These are phyloP conservation scores for Dendrothele bispora DNA, from an alignment of 768 basidiomycete species.

Conservation along the genomic window DNA sequence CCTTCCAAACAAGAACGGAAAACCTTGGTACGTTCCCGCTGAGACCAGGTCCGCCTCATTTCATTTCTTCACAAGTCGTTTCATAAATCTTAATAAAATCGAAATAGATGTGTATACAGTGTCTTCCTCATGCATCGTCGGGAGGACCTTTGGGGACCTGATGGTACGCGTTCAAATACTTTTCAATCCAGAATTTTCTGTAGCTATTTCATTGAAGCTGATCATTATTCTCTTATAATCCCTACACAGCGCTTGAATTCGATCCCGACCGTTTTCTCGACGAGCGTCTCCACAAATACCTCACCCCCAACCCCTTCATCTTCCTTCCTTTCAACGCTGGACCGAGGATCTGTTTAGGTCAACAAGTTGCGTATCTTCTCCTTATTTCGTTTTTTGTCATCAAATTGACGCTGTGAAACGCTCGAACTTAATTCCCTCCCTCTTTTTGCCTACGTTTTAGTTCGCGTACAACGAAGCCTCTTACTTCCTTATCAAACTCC, in stretches of 20 bases:
- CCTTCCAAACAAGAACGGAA: slow-evolving; percentile 17
- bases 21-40: slow-evolving; percentile 27
- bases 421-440: no score
- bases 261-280: slow-evolving; percentile 73
- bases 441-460: slow-evolving; percentile 28
- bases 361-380: slow-evolving; percentile 36
- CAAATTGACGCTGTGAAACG: no score
- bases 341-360: slow-evolving; percentile 51
- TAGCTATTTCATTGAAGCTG: not conserved
- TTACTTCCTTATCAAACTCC: slow-evolving; percentile 59
- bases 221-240: not conserved
- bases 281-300: slow-evolving; percentile 53
- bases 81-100: no score
- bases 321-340: slow-evolving; percentile 57
- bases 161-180: no score
- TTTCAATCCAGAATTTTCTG: no score
- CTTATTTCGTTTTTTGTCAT: not conserved
- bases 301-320: slow-evolving; percentile 53
- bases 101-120: slow-evolving; percentile 40
- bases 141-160: slow-evolving; percentile 66
- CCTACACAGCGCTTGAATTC: slow-evolving; percentile 47
- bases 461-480: slow-evolving; percentile 69
- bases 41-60: slow-evolving; percentile 23
- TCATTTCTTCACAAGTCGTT: not conserved
- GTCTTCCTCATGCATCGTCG: slow-evolving; percentile 62